phyloP scores from a whole-genome alignment of 2,329 filamentous ascomycete genomes.

The Xylariaceae sp. region DNA sequence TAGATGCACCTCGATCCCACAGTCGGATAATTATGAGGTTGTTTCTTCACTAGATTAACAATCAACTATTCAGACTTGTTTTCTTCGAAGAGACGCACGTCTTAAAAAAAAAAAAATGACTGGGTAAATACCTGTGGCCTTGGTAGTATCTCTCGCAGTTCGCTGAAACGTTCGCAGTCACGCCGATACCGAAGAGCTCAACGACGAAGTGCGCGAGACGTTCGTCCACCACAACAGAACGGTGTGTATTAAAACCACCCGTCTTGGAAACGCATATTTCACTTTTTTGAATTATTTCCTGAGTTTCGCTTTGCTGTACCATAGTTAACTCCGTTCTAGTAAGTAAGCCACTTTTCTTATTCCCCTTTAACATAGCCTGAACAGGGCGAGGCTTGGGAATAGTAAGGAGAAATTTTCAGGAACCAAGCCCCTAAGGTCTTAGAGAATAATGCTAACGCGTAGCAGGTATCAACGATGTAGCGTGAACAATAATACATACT shows the following conservation, averaged over 20 bases:
- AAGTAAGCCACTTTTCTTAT: neutral
- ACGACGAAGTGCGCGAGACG: slow-evolving; percentile 61
- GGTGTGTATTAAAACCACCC: neutral
- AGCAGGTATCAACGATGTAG: slow-evolving; percentile 64
- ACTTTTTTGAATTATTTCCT: neutral
- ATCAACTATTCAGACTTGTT: slow-evolving; percentile 11
- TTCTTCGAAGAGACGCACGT: slow-evolving; percentile 9
- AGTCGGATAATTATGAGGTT: slow-evolving; percentile 13
- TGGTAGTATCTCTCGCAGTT: slow-evolving; percentile 11
- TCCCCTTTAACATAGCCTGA: neutral
- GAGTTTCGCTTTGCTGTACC: neutral
- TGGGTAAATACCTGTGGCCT: slow-evolving; percentile 29
- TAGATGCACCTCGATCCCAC: slow-evolving; percentile 16
- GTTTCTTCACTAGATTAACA: slow-evolving; percentile 11
- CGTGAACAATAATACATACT: slow-evolving; percentile 65
- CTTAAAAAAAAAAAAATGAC: slow-evolving; percentile 29
- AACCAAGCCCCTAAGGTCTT: neutral
- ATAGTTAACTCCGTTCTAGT: neutral
- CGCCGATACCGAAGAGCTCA: slow-evolving; percentile 45
- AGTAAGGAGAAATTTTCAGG: neutral
- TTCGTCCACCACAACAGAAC: slow-evolving; percentile 63
- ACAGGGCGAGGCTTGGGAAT: neutral
- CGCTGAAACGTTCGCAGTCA: slow-evolving; percentile 43
- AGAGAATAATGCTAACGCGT: neutral
- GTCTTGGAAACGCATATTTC: neutral